Evolutionary conservation across 176 grass and related monocot genomes (phyloP).

Genomic region (Oryza punctata): DNA sequence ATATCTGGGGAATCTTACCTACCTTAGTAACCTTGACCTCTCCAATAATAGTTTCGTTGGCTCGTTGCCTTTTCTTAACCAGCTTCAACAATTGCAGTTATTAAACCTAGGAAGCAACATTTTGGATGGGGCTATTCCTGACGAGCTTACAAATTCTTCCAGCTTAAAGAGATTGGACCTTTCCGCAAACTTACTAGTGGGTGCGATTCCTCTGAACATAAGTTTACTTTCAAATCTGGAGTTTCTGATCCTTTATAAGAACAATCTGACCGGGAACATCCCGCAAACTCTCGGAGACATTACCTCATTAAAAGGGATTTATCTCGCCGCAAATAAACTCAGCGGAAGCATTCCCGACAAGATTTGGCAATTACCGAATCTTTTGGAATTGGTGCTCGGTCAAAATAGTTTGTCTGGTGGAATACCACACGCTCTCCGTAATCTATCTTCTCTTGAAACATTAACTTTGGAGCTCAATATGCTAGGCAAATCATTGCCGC

Average conservation of each 20-base stretch:
- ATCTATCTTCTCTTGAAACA: too few relatives aligned
- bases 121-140: background rate
- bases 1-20: constrained; percentile 19
- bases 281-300: constrained; percentile 41
- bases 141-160: constrained; percentile 10
- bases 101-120: background rate
- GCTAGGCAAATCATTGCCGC: background rate
- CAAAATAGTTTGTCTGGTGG: too few relatives aligned
- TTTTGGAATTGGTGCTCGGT: too few relatives aligned
- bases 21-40: background rate
- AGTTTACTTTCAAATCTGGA: constrained; percentile 29
- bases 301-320: background rate
- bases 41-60: background rate
- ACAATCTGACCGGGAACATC: constrained; percentile 36
- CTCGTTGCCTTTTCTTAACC: background rate
- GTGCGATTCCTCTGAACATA: constrained; percentile 35
- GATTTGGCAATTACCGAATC: too few relatives aligned
- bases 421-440: too few relatives aligned
- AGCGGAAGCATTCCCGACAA: too few relatives aligned
- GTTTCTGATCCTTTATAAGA: background rate
- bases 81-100: background rate
- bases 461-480: too few relatives aligned
- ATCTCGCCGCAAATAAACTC: too few relatives aligned
- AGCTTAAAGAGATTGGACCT: background rate
- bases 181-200: constrained; percentile 17